Evolutionary conservation across 495 filamentous ascomycete species (phyloP).

Genomic region (Hypoxylon perforatum): DNA sequence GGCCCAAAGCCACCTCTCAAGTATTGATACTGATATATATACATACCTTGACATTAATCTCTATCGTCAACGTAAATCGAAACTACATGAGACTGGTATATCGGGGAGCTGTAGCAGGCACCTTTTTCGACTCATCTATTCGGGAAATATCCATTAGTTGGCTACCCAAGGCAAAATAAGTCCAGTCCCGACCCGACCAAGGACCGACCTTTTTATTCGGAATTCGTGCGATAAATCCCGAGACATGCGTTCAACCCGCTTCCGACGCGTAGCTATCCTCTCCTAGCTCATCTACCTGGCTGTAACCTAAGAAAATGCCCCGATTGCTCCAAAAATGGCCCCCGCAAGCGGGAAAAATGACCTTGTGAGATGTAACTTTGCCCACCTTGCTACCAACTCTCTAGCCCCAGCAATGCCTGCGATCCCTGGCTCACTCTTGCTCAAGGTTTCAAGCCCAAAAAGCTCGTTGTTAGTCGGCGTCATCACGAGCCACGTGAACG

Average conservation of each 20-base stretch:
- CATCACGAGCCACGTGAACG: conserved; percentile 51
- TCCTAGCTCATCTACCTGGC: neutral
- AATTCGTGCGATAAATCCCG: neutral
- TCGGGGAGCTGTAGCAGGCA: neutral
- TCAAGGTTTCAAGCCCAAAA: conserved; percentile 35
- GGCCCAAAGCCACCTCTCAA: neutral
- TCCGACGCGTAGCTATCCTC: neutral
- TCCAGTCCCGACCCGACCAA: neutral
- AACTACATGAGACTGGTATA: neutral
- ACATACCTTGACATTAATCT: neutral
- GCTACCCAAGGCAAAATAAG: neutral
- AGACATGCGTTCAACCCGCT: neutral
- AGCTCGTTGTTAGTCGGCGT: conserved; percentile 45
- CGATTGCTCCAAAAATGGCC: neutral
- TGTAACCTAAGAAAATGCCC: neutral
- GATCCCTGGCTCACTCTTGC: neutral
- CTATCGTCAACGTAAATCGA: neutral
- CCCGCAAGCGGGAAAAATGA: neutral
- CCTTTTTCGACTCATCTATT: neutral
- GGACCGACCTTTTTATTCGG: neutral
- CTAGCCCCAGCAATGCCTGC: neutral
- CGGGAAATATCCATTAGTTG: neutral
- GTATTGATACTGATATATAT: neutral
- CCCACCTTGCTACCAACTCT: neutral
- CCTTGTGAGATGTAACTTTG: neutral